phyloP scores from a whole-genome alignment of 1,139 yeast genomes.

The Hanseniaspora uvarum region DNA sequence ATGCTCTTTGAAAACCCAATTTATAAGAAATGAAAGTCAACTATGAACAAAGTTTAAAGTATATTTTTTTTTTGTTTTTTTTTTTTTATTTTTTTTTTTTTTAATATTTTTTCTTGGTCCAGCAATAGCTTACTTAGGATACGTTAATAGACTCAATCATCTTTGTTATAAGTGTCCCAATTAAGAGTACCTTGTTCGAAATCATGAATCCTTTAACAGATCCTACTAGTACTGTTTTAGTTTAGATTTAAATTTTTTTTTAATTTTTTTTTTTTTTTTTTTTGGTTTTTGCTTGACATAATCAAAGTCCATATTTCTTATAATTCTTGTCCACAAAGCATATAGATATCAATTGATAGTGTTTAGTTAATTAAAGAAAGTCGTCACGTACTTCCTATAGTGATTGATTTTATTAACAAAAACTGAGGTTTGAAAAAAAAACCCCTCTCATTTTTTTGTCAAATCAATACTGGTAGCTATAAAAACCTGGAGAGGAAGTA shows the following conservation, averaged over 20 bases:
- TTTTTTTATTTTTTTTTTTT: conserved; percentile 1
- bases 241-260: neutral
- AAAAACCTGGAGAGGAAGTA: neutral
- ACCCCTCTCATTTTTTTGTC: no score
- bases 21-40: no score
- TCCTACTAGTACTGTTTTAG: neutral
- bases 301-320: neutral
- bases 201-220: neutral
- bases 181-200: neutral
- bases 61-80: neutral
- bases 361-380: no score
- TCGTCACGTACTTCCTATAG: no score
- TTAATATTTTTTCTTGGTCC: neutral
- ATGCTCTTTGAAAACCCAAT: no score
- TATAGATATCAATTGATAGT: neutral
- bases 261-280: conserved; percentile 15
- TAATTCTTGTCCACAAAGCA: neutral
- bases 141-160: neutral
- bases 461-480: neutral
- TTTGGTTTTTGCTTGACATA: neutral
- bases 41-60: no score
- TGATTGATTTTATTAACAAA: no score
- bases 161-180: neutral
- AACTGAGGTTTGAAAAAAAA: no score
- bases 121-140: neutral